Evolutionary conservation across 805 yeast genomes (phyloP).

Genomic region (Torulaspora quercuum): DNA sequence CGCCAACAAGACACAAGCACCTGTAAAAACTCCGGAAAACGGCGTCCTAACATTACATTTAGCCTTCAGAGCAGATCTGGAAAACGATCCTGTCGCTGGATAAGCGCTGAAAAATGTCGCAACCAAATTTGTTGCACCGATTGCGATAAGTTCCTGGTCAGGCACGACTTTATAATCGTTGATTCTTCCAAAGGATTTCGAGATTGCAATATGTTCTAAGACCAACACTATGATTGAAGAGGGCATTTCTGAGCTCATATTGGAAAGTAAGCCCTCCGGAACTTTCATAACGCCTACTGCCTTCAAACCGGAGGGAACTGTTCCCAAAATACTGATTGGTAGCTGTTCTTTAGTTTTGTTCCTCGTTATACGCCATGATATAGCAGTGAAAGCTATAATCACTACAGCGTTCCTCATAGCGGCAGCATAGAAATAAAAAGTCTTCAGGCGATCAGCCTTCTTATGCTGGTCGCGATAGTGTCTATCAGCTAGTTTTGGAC

Average conservation of each 20-base stretch:
- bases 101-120: slow-evolving; percentile 92
- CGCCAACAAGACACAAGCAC: slow-evolving; percentile 82
- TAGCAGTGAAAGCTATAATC: slow-evolving; percentile 75
- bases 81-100: slow-evolving; percentile 94
- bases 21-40: slow-evolving; percentile 85
- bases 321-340: slow-evolving; percentile 60
- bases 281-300: slow-evolving; percentile 70
- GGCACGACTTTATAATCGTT: slow-evolving; percentile 89
- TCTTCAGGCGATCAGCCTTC: slow-evolving; percentile 30
- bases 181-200: slow-evolving; percentile 89
- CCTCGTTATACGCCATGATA: slow-evolving; percentile 71
- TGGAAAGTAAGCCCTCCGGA: slow-evolving; percentile 55
- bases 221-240: slow-evolving; percentile 79
- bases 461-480: slow-evolving; percentile 26
- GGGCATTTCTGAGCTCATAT: slow-evolving; percentile 75
- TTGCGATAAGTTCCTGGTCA: slow-evolving; percentile 90
- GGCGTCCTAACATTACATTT: slow-evolving; percentile 96
- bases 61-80: slow-evolving; percentile 89
- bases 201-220: slow-evolving; percentile 87
- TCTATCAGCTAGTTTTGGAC: slow-evolving; percentile 62
- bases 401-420: slow-evolving; percentile 81
- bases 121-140: slow-evolving; percentile 84
- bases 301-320: slow-evolving; percentile 76
- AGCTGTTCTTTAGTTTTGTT: slow-evolving; percentile 41
- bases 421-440: slow-evolving; percentile 61